Evolutionary conservation across 2,329 filamentous ascomycete species (phyloP), one percentile per base, ranked within the genome.

Genomic region (Aureobasidium mangrovei): DNA sequence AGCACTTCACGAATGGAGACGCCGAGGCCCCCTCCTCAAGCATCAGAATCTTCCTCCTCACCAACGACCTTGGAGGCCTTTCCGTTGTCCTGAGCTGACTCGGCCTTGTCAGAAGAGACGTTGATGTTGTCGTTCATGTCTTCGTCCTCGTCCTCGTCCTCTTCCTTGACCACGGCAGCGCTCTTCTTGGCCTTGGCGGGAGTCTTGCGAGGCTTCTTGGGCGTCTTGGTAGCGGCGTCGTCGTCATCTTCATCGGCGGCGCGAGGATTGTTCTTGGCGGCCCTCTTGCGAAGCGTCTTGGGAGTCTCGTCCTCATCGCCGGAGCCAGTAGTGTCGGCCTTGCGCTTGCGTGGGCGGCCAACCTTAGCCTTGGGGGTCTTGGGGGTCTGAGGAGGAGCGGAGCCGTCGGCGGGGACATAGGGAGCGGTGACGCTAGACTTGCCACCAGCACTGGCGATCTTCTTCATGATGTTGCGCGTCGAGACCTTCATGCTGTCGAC

Each of bases 371-470:
- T 54, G 35, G 55, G 55, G 3, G 55, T 49, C 41, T 46, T 45
- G 43, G 46, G 32, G 32, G 31, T 12, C 18, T 18, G 7, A 36
- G 51, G 36, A 27, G 41, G 40, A 9, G 52, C 39, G 28, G 56
- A 41, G 28, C 35, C n/a, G n/a, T 40, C 52, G 24, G 27, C 24
- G 4, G 12, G 29, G 18, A 38, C 31, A 24, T 2, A 35, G 3
- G 43, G 49, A 24, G 46, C 27, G 9, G 18, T 45, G 18, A 47
- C 36, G n/a, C 33, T 38, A 39, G 49, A 29, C 35, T 60, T 59
- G 39, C 53, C 60, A 27, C 58, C 61, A n/a, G 60, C 61, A 6
- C 59, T 58, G 41, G 61, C 53, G 43, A 67, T 55, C 60, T 67
- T 67, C 61, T 62, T 66, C 32, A 63, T 38, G 8, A 51, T 42